Base-by-base conservation (phyloP, 495 filamentous ascomycete genomes). In the Podospora didyma region DNA sequence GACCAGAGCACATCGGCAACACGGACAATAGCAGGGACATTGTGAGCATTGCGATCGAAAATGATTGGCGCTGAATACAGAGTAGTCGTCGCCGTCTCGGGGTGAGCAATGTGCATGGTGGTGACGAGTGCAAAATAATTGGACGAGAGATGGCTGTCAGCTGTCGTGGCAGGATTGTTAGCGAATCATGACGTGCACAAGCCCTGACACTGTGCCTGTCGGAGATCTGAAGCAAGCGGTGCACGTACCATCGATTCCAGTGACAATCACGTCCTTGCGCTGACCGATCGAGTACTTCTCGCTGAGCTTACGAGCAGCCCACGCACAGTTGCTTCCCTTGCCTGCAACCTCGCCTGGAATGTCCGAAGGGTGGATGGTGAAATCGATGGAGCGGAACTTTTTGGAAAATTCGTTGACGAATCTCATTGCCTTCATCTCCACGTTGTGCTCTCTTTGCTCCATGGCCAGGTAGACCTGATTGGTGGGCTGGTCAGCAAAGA, bases 51-150 rank as follows among this genome's bases (percentile, higher is more conserved):
- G 56, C 86, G 82, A 65, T 88, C 85, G 58, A 88, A 89, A 46
- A 89, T 80, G 50, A 89, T 86, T n/a, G 85, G 86, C 14, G 82
- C 82, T 34, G 81, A 73, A 63, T 89, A 89, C 26, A 88, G 62
- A 2, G 84, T 83, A 2, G 79, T 86, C 19, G 65, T 72, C 2
- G 79, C 77, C 7, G 81, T 83, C 17, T 79, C 76, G 37, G 77
- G 71, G 55, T 84, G 70, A 2, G 71, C 57, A 42, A 75, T 71
- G 60, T 89, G 86, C 66, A 85, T 78, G 24, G 70, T 78, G 21
- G 80, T 83, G 42, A 88, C 79, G 45, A 79, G 74, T 28, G 75
- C 72, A 66, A 88, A 88, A 65, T 87, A 87, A 60, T 82, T 84
- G 46, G 78, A 72, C 19, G 78, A 80, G 21, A 89, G 81, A 61